A percentile compares a stretch with the other conserved stretches of the same genome.
phyloP scores from a whole-genome alignment of 345 rosid genomes.

The Hirschfeldia incana region DNA sequence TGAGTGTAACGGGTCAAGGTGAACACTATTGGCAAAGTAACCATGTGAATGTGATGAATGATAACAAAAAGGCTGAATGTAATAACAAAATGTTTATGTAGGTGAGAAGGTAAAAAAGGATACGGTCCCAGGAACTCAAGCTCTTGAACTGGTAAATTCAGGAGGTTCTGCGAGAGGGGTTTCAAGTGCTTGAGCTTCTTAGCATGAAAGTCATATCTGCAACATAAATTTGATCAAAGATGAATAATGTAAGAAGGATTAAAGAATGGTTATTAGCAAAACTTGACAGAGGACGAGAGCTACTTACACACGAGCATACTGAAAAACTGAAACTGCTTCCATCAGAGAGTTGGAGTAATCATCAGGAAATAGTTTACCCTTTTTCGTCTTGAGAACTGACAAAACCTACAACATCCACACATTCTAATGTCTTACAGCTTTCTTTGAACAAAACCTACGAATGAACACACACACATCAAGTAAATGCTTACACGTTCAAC shows the following conservation, averaged over 20 bases:
- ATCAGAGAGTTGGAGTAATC: slow-evolving; percentile 65
- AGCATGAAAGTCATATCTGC: slow-evolving; percentile 61
- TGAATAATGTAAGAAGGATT: neutral
- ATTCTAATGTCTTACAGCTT: neutral
- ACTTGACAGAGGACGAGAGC: neutral
- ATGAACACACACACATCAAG: too few relatives aligned
- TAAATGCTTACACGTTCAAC: slow-evolving; percentile 73
- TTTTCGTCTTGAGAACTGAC: slow-evolving; percentile 74
- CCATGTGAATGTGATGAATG: too few relatives aligned
- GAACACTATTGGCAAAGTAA: slow-evolving; percentile 10
- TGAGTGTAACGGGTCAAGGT: slow-evolving; percentile 27
- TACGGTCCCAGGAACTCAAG: slow-evolving; percentile 94
- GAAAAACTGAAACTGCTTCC: slow-evolving; percentile 84
- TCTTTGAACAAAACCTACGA: neutral
- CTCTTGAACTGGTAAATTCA: slow-evolving; percentile 48
- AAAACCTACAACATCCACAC: slow-evolving; percentile 48
- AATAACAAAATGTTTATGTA: neutral
- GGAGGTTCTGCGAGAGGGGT: slow-evolving; percentile 59
- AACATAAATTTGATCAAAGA: slow-evolving; percentile 1
- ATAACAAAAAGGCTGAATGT: too few relatives aligned
- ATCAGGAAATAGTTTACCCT: slow-evolving; percentile 75
- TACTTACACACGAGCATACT: slow-evolving; percentile 72
- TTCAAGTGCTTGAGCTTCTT: slow-evolving; percentile 63
- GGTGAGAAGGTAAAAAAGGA: slow-evolving; percentile 42
- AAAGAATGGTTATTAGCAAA: slow-evolving; percentile 3